Base-by-base conservation (phyloP, 2,329 filamentous ascomycete species). In the Periglandula ipomoeae region DNA sequence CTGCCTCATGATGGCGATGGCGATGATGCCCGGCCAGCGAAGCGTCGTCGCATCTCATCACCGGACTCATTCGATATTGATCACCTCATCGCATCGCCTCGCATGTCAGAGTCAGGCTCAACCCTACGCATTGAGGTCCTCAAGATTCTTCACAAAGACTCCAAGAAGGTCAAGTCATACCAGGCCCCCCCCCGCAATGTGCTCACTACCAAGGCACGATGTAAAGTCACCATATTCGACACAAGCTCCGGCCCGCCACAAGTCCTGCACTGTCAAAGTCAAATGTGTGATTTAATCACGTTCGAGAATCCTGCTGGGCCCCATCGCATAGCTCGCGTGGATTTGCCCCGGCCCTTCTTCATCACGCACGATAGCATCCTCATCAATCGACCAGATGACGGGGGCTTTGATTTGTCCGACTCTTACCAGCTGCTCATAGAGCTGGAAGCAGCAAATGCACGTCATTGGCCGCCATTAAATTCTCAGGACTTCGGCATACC, bases 81-180 rank as follows among this genome's bases (percentile, higher is more conserved):
- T 40, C 58, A 62, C 34, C 59, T 68, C 46, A 58, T 66, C 43
- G 55, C 57, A 50, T 64, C 58, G 27, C 63, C 59, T 19, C 53
- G 51, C 35, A 57, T 53, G 35, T 61, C 58, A 24, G 64, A 63
- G 55, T 65, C 53, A 51, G 65, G 53, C 61, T 69, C 69, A 40
- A 66, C 68, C 5, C 64, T 81, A 47, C 73, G 73, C 50, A 69
- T 81, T 51, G 72, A 79, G 52, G 65, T 79, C 26, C 65, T 76
- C 57, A 76, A 73, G 55, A 66, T 80, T 51, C 67, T 68, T 44
- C 75, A 77, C 60, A 72, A 70, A 55, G 70, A 75, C 50, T 66
- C 68, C 5, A 66, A 66, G 55, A 66, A 61, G 55, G 57, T 65
- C 52, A 62, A 59, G 17, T 50, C 56, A n/a, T 57, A 53, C 44